Evolutionary conservation across 805 yeast species (phyloP), one percentile per base, ranked within the genome.

Genomic region (Saccharomycopsis babjevae): DNA sequence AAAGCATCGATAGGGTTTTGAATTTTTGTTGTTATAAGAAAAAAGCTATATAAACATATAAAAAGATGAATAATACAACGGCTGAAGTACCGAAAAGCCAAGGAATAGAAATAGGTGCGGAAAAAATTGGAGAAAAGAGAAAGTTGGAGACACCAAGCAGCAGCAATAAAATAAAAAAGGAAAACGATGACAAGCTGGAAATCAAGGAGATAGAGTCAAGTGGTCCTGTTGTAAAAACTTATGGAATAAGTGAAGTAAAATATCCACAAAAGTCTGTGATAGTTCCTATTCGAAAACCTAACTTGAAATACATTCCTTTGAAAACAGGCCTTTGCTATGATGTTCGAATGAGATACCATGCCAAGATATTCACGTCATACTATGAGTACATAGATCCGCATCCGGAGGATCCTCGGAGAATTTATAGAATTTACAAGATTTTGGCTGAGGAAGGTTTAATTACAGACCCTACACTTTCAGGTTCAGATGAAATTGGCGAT

Each of bases 371-470:
- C 74, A 89, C 97, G 2, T 87, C 94, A 1, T 89, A 93, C 67
- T 88, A 83, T 68, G 97, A 93, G 72, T 93, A 93, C 73, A 89
- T 93, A 58, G 99, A 94, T 70, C 99, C 98, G 1, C 99, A 94
- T 71, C 99, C 99, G 4, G 99, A 94, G 72, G 99, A 94, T 70
- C 99, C 99, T 11, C 80, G 99, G 64, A 83, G 99, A 67, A 92
- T 93, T 42, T 94, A 92, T 73, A 80, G 98, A 61, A 89, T 94
- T 56, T 94, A 94, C 76, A 91, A 94, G 74, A 87, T 88, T 50
- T 79, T 94, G 54, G 97, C 97, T 0, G 97, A 94, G 69, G 91
- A 94, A 43, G 99, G 99, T 0, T 77, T 94, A 16, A 86, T 94
- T 60, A 81, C 76, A 42, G 97, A 93, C 70, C 86, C 89, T 16